Conservation (phyloP, 169 alveolate genomes). For the Plasmodium fragile region DNA sequence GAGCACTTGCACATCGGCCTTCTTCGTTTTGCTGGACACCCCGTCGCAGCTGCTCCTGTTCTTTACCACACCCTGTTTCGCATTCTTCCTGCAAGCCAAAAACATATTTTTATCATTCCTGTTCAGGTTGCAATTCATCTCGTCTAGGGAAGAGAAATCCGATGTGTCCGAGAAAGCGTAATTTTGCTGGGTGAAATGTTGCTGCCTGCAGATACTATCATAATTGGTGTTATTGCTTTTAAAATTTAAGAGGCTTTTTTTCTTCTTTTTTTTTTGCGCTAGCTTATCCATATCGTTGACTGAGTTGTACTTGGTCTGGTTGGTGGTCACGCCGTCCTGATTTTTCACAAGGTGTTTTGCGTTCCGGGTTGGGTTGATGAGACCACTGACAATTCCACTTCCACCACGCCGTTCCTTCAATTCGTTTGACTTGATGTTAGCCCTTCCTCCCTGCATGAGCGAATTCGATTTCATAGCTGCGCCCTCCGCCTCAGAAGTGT, state of each 20-base stretch:
- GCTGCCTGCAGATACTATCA: neutral
- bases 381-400: neutral
- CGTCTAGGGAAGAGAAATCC: constrained; percentile 71
- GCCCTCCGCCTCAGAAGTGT: constrained; percentile 3
- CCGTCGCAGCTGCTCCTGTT: constrained; percentile 62
- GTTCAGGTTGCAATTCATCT: constrained; percentile 51
- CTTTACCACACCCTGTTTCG: constrained; percentile 6
- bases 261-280: constrained; percentile 17
- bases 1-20: constrained; percentile 1
- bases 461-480: neutral
- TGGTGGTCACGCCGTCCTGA: neutral
- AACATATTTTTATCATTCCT: constrained; percentile 27
- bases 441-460: neutral
- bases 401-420: neutral
- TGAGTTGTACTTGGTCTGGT: constrained; percentile 16
- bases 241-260: constrained; percentile 30
- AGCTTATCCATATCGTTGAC: constrained; percentile 25
- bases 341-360: neutral
- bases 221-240: constrained; percentile 12
- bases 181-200: neutral
- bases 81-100: neutral
- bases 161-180: constrained; percentile 65
- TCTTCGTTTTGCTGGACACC: constrained; percentile 26
- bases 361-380: neutral
- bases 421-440: constrained; percentile 9